Evolutionary conservation across 2,329 filamentous ascomycete species (phyloP), one percentile per base, ranked within the genome.

Genomic region (Colletotrichum lini): DNA sequence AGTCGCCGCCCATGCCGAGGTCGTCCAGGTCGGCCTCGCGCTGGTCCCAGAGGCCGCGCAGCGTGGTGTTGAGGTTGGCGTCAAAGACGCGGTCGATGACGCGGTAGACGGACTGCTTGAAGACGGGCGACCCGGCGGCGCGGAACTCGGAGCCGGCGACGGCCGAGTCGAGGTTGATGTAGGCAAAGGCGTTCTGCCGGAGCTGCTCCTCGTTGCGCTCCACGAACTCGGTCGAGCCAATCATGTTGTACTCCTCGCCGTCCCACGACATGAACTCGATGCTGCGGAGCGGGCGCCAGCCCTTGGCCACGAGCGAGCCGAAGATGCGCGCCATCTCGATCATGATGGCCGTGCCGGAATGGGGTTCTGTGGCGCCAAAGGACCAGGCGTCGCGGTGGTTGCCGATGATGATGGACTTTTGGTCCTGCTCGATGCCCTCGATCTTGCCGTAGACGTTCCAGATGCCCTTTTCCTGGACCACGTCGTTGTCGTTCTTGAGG

Each of bases 211-310:
- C 85, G 75, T 96, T 92, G 57, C 93, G 92, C 82, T 99, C 96
- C 56, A 99, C 96, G 77, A 93, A 96, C 80, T 99, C 96, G 2
- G 96, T 98, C 13, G 94, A 97, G 10, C 96, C 96, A 69, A 98
- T 93, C 56, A 96, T 84, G 81, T 98, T 98, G 84, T 98, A 98
- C 81, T 96, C 94, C 75, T 92, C 92, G 4, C 90, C 96, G 80
- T 99, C 96, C 96, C 96, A 99, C 44, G 94, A 98, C 78, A 95
- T 95, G 80, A 99, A 98, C 80, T 97, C 93, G 74, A 99, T 97
- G 4, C 94, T 97, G n/a, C 96, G 92, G 18, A 97, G 86, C 1
- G 96, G 96, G 35, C 93, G 89, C 96, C 96, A 99, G 64, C 95
- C 96, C 68, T 91, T 89, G 18, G 86, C 82, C 26, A 91, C 86